These are phyloP conservation scores for Globisporangium canariense DNA, from an alignment of 352 stramenopile species.

Conservation along the genomic window DNA sequence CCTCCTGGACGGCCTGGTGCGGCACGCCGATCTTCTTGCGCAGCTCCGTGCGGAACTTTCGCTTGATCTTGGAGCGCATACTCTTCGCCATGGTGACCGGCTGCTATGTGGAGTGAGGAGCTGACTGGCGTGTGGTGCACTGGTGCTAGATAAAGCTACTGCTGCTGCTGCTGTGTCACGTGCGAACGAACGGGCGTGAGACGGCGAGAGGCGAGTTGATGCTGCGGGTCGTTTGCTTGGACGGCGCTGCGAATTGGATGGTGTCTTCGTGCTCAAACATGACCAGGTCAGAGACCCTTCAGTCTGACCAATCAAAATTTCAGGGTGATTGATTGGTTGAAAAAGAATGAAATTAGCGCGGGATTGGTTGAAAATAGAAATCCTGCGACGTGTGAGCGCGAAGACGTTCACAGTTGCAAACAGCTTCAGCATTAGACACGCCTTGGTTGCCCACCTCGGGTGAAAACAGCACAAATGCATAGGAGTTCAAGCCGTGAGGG, in stretches of 20 bases:
- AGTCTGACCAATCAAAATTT: too few relatives aligned
- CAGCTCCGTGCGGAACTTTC: constrained; percentile 85
- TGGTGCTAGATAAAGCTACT: background rate
- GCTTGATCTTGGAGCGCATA: constrained; percentile 89
- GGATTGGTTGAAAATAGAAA: too few relatives aligned
- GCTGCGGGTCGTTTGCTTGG: background rate
- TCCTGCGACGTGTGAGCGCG: too few relatives aligned
- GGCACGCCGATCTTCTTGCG: constrained; percentile 78
- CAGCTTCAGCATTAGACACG: too few relatives aligned
- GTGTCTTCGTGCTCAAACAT: background rate
- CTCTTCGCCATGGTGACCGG: constrained; percentile 77
- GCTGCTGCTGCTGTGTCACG: background rate
- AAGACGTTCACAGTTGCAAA: too few relatives aligned
- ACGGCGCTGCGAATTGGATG: background rate
- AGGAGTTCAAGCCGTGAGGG: too few relatives aligned
- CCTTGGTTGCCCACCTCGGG: too few relatives aligned
- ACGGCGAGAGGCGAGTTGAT: background rate
- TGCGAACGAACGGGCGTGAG: constrained; percentile 4
- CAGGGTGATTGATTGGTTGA: too few relatives aligned
- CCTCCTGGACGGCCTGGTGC: constrained; percentile 63
- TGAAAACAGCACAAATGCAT: too few relatives aligned
- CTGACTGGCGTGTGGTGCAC: too few relatives aligned
- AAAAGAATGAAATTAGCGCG: too few relatives aligned
- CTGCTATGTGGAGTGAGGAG: background rate
- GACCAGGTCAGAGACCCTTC: too few relatives aligned